phyloP scores from a whole-genome alignment of 768 basidiomycete species.

The Amanita pseudoporphyria region DNA sequence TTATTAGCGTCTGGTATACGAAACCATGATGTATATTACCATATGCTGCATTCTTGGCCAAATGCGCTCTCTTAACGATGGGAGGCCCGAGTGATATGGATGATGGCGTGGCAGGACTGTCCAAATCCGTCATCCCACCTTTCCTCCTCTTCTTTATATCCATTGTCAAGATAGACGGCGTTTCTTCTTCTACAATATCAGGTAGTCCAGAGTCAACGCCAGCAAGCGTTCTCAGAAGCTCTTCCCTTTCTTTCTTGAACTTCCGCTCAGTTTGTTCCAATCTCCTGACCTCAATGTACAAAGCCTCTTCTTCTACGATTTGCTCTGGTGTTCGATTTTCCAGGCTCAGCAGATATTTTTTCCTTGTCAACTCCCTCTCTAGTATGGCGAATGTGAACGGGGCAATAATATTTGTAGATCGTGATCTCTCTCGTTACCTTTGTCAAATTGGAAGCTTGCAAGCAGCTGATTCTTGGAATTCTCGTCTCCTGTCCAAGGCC shows the following conservation, averaged over 20 bases:
- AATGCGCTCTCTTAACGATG: conserved; percentile 31
- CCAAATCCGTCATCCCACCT: conserved; percentile 28
- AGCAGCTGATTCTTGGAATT: conserved; percentile 56
- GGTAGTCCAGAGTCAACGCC: conserved; percentile 85
- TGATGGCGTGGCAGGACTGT: conserved; percentile 42
- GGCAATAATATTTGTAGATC: not conserved
- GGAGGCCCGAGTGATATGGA: conserved; percentile 21
- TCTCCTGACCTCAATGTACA: conserved; percentile 90
- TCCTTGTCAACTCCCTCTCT: conserved; percentile 86
- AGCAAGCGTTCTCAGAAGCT: conserved; percentile 71
- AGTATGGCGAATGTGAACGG: conserved; percentile 1
- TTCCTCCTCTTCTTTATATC: conserved; percentile 59
- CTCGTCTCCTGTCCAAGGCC: conserved; percentile 82
- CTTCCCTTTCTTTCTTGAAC: conserved; percentile 85
- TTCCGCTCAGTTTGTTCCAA: conserved; percentile 86
- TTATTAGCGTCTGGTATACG: not conserved
- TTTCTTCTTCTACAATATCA: conserved; percentile 64
- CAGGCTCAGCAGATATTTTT: conserved; percentile 79
- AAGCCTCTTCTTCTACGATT: conserved; percentile 89
- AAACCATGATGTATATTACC: conserved; percentile 28
- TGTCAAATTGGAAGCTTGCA: conserved; percentile 77
- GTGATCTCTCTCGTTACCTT: conserved; percentile 37
- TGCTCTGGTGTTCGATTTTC: conserved; percentile 84
- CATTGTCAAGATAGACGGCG: conserved; percentile 31
- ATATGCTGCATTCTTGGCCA: conserved; percentile 47